A percentile compares a stretch with the other conserved stretches of the same genome.
These are phyloP conservation scores for Lentithecium fluviatile DNA, from an alignment of 495 filamentous ascomycete species.

Conservation along the genomic window DNA sequence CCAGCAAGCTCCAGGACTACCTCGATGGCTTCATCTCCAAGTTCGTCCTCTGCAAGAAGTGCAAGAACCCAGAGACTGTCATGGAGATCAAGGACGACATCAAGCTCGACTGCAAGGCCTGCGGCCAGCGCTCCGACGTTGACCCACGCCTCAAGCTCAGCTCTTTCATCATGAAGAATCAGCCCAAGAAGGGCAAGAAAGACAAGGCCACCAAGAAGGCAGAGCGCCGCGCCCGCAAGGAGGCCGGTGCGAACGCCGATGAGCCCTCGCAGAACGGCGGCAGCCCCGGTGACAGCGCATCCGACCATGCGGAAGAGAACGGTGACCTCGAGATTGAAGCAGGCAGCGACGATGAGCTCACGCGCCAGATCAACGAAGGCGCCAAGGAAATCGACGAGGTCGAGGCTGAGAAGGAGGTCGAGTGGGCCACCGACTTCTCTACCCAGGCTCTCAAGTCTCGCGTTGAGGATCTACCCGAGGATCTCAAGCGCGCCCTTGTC, in stretches of 20 bases:
- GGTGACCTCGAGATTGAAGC: slow-evolving; percentile 70
- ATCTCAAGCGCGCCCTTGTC: slow-evolving; percentile 85
- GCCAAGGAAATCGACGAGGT: slow-evolving; percentile 68
- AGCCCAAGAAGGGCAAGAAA: slow-evolving; percentile 92
- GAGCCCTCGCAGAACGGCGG: slow-evolving; percentile 59
- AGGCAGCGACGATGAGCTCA: slow-evolving; percentile 88
- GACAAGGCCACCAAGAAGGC: slow-evolving; percentile 88
- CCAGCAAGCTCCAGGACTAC: slow-evolving; percentile 93
- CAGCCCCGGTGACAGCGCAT: slow-evolving; percentile 72
- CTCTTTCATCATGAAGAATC: slow-evolving; percentile 95
- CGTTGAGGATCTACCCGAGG: slow-evolving; percentile 81
- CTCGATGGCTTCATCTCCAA: slow-evolving; percentile 97
- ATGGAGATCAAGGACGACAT: slow-evolving; percentile 93
- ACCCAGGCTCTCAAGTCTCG: slow-evolving; percentile 93
- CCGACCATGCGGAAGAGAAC: slow-evolving; percentile 70
- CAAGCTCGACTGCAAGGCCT: slow-evolving; percentile 95
- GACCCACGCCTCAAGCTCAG: slow-evolving; percentile 93
- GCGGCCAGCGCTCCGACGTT: slow-evolving; percentile 85
- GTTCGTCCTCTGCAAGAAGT: slow-evolving; percentile 98
- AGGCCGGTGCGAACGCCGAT: slow-evolving; percentile 49
- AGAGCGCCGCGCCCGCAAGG: slow-evolving; percentile 67
- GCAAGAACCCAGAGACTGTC: slow-evolving; percentile 98
- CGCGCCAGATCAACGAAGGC: slow-evolving; percentile 80
- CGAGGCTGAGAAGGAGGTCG: slow-evolving; percentile 70
- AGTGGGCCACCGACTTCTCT: slow-evolving; percentile 95